Conservation (phyloP, 768 basidiomycete genomes). For the Termitomyces eurrhizus region DNA sequence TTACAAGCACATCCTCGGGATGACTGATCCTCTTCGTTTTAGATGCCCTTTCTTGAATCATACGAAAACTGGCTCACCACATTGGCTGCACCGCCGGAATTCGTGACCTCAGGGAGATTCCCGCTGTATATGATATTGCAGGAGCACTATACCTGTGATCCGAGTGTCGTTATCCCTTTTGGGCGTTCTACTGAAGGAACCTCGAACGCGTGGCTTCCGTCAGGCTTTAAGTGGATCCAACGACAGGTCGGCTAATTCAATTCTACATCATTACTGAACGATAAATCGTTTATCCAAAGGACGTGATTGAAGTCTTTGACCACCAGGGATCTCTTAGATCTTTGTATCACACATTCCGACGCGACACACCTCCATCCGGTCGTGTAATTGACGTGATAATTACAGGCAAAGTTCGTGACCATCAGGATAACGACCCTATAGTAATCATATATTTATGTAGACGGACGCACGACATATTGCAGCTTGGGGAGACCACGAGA, state of each 20-base stretch:
- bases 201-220: slow-evolving; percentile 44
- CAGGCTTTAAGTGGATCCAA: slow-evolving; percentile 30
- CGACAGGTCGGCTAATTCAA: slow-evolving; percentile 28
- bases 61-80: slow-evolving; percentile 35
- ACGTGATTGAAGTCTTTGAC: slow-evolving; percentile 41
- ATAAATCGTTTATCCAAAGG: slow-evolving; percentile 45
- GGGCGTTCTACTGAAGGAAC: slow-evolving; percentile 31
- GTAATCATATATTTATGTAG: slow-evolving; percentile 23
- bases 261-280: slow-evolving; percentile 36
- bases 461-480: slow-evolving; percentile 41
- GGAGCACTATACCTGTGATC: slow-evolving; percentile 42
- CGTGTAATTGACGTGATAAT: slow-evolving; percentile 45
- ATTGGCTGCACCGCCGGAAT: slow-evolving; percentile 28
- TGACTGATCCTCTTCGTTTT: not conserved
- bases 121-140: slow-evolving; percentile 47
- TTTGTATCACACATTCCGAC: slow-evolving; percentile 34
- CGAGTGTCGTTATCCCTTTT: slow-evolving; percentile 28
- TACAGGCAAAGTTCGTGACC: slow-evolving; percentile 43
- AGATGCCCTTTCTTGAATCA: slow-evolving; percentile 36
- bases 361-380: slow-evolving; percentile 13
- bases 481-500: slow-evolving; percentile 55
- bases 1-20: not conserved
- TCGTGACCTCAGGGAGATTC: slow-evolving; percentile 33
- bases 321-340: slow-evolving; percentile 30
- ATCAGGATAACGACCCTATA: not conserved